Base-by-base conservation (phyloP, 2,329 filamentous ascomycete species). In the Cercospora sesami region DNA sequence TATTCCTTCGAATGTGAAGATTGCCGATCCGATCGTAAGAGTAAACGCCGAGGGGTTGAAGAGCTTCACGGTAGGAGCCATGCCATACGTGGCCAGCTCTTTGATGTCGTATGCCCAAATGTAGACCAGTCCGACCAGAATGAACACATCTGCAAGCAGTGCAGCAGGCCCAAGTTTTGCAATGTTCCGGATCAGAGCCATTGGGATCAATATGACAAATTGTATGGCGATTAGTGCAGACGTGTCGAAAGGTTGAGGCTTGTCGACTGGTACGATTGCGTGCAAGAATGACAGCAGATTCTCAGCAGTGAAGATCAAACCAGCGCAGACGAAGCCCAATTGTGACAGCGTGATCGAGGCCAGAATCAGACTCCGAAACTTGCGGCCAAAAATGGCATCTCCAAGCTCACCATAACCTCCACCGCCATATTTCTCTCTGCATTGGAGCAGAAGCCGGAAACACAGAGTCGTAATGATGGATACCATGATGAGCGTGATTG, bases 1-100 rank as follows among this genome's bases (percentile, higher is more conserved):
- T 58, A 93, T 92, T 59, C 90, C 90, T 76, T 93, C 90, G 73
- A 92, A 93, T 0, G 90, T 92, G 80, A 92, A 93, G 75, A 93
- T 92, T 42, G 89, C 87, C 1, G 89, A 87, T 63, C 90, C 90
- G 59, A 93, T 85, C 28, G 90, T 92, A 64, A 92, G 81, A 0
- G 90, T 90, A 76, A 89, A 92, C 65, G 86, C 83, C 28, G 83
- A 81, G 0, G 90, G 87, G 78, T 92, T 92, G 83, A 92, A 92
- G 14, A 91, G 81, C 61, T 83, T 81, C n/a, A 92, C 88, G 0
- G 84, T 86, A 0, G 84, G 80, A 69, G 87, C 84, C 63, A 90
- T 81, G 64, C 90, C 89, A 21, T 84, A 77, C 5, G 79, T 76
- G 0, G 84, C 81, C 16, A 93, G 83, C 58, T 82, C 80, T 5